phyloP scores from a whole-genome alignment of 495 filamentous ascomycete genomes.

The Talaromyces thailandensis region DNA sequence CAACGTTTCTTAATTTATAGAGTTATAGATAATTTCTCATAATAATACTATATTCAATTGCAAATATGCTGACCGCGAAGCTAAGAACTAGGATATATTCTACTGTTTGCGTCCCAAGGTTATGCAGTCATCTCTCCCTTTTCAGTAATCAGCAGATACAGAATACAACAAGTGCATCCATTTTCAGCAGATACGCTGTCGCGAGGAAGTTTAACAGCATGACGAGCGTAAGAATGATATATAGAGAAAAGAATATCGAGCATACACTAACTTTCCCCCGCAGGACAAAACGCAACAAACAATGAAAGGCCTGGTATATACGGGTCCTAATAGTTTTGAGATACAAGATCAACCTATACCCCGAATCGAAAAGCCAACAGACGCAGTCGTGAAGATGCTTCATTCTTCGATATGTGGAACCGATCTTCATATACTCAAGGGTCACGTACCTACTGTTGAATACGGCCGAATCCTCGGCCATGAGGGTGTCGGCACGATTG shows the following conservation, averaged over 20 bases:
- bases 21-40: background rate
- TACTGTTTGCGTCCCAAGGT: background rate
- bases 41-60: background rate
- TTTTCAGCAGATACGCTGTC: background rate
- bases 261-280: background rate
- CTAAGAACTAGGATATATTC: background rate
- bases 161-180: background rate
- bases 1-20: background rate
- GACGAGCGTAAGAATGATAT: background rate
- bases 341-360: conserved; percentile 50
- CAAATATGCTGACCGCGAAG: background rate
- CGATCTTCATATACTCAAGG: conserved; percentile 68
- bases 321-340: conserved; percentile 5
- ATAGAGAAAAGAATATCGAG: background rate
- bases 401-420: conserved; percentile 72
- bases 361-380: conserved; percentile 52
- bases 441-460: conserved; percentile 52
- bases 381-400: conserved; percentile 73
- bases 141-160: background rate
- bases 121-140: background rate
- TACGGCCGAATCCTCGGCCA: conserved; percentile 77
- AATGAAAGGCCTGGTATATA: conserved; percentile 22
- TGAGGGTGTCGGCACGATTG: conserved; percentile 70
- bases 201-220: background rate
- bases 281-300: conserved; percentile 2